Conservation (phyloP, 108 stramenopile species). For the Fragilaria crotonensis region DNA sequence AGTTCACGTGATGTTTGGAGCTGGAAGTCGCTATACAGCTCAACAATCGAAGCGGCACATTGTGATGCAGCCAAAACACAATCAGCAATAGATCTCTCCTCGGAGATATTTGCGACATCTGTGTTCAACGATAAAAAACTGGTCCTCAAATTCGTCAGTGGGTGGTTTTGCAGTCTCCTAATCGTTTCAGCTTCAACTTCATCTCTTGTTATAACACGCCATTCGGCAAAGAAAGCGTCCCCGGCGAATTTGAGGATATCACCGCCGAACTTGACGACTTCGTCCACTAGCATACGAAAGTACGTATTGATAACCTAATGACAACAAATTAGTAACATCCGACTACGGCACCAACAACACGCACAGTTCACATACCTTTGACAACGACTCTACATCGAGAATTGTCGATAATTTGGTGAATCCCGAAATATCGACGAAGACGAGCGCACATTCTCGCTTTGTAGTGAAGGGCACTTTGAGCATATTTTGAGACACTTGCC, state of each 20-base stretch:
- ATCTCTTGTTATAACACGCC: slow-evolving; percentile 17
- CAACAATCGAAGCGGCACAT: no score
- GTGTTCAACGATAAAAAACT: neutral
- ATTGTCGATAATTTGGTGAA: slow-evolving; percentile 68
- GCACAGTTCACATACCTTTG: slow-evolving; percentile 34
- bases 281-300: slow-evolving; percentile 38
- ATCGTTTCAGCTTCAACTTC: neutral
- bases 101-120: neutral
- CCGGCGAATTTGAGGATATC: slow-evolving; percentile 48
- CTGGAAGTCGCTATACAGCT: no score
- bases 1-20: no score
- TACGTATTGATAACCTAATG: slow-evolving; percentile 30
- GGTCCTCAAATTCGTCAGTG: neutral
- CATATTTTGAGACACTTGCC: no score
- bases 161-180: neutral
- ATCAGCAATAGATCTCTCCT: neutral
- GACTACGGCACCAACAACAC: neutral
- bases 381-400: slow-evolving; percentile 62
- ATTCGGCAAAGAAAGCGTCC: slow-evolving; percentile 43
- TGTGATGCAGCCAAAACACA: neutral
- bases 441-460: slow-evolving; percentile 42
- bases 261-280: slow-evolving; percentile 22
- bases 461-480: slow-evolving; percentile 44
- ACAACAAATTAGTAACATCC: neutral
- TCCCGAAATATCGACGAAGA: slow-evolving; percentile 84